These are phyloP conservation scores for Nelumbo lutea DNA, from an alignment of 164 flowering plant species.

Conservation along the genomic window DNA sequence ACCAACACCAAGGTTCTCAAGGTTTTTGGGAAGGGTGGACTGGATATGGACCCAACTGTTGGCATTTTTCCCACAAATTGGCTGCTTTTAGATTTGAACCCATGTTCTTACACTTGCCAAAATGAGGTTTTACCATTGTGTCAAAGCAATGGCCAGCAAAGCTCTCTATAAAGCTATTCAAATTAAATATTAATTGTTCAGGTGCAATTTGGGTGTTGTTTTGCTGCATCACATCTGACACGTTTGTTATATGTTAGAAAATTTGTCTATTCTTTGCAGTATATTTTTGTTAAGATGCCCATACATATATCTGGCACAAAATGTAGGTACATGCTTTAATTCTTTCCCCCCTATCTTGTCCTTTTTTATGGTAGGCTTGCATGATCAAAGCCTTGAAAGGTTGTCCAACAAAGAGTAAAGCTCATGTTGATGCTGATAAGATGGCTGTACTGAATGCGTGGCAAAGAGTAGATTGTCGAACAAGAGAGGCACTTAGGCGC, in stretches of 20 bases:
- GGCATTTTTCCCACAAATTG: too few relatives aligned
- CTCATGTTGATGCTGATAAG: conserved; percentile 53
- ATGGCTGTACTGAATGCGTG: conserved; percentile 74
- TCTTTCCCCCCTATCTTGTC: neutral
- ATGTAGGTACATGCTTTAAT: neutral
- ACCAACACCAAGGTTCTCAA: too few relatives aligned
- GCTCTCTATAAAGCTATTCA: neutral
- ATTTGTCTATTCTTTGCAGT: too few relatives aligned
- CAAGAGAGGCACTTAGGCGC: conserved; percentile 83
- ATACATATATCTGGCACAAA: too few relatives aligned
- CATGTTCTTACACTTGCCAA: too few relatives aligned
- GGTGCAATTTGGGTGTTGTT: neutral
- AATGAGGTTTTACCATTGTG: too few relatives aligned
- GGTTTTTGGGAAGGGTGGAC: too few relatives aligned
- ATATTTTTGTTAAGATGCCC: too few relatives aligned
- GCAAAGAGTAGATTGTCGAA: conserved; percentile 76
- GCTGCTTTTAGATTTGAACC: too few relatives aligned
- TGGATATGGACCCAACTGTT: too few relatives aligned
- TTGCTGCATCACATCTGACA: neutral
- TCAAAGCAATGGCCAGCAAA: too few relatives aligned
- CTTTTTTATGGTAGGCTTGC: conserved; percentile 28
- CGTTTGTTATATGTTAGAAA: too few relatives aligned
- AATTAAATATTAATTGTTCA: neutral
- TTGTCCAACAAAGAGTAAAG: conserved; percentile 39
- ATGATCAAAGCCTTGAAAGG: conserved; percentile 40